These are phyloP conservation scores for Neonectria coccinea DNA, from an alignment of 2,329 filamentous ascomycete genomes.

Conservation along the genomic window DNA sequence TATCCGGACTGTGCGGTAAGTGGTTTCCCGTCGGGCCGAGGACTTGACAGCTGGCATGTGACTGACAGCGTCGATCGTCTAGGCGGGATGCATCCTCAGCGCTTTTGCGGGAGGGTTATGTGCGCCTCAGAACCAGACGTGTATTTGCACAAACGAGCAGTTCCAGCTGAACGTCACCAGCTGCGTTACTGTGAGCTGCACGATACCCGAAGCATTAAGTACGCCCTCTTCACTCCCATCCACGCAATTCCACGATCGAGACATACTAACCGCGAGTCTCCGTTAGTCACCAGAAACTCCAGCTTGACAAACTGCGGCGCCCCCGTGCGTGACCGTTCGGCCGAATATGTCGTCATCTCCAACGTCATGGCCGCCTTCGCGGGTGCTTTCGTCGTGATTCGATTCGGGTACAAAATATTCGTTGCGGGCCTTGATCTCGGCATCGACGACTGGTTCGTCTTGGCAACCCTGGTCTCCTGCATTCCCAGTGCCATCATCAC, in stretches of 20 bases:
- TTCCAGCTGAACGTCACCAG: constrained; percentile 24
- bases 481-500: not conserved
- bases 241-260: not conserved
- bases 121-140: constrained; percentile 8
- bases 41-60: not conserved
- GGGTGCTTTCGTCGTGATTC: constrained; percentile 56
- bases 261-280: not conserved
- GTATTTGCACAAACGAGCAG: constrained; percentile 8
- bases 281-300: constrained; percentile 38
- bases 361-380: constrained; percentile 51
- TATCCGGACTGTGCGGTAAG: not conserved
- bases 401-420: constrained; percentile 53
- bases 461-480: not conserved
- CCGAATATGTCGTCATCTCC: constrained; percentile 48
- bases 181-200: constrained; percentile 47
- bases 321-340: constrained; percentile 48
- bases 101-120: not conserved
- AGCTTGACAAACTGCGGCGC: constrained; percentile 46
- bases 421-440: not conserved
- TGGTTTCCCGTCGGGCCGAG: not conserved
- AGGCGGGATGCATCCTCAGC: not conserved
- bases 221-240: constrained; percentile 44
- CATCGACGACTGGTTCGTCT: constrained; percentile 1
- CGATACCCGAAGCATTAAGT: constrained; percentile 33
- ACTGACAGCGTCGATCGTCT: not conserved